Base-by-base conservation (phyloP, 768 basidiomycete species). In the Boletus subcaerulescens region DNA sequence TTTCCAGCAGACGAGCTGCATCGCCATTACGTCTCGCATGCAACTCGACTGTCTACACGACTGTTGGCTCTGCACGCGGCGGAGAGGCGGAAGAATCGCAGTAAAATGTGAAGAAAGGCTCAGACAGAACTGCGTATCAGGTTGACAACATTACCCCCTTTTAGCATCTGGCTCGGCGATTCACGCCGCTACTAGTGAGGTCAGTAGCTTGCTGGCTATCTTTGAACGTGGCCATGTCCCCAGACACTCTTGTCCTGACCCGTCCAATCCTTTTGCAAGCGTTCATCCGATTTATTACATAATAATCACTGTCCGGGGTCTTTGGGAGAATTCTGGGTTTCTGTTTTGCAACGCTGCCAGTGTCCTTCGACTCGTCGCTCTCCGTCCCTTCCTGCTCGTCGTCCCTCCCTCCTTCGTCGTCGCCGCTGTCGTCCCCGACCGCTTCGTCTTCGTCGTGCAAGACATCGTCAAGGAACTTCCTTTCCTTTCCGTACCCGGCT, bases 281-380 rank as follows among this genome's bases (percentile, higher is more conserved):
- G n/a, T n/a, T n/a, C n/a, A 12, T 3, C 22, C 6, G 33, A 8
- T 9, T 14, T 29, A 40, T 43, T 60, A 65, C 53, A 0, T 71
- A 71, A 33, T 65, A 59, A 2, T 1, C 14, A 10, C 60, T 72
- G 11, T 33, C 8, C 42, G 58, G 65, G 61, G 71, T 72, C 69
- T 67, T 70, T 69, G 70, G 35, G 70, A 72, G 68, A 70, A 66
- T 66, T 63, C 60, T 55, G 65, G 52, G 63, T 67, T 65, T 70
- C 59, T 53, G 57, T 68, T 70, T 63, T 72, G 68, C 69, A 71
- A 72, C 68, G 66, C 68, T 62, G 58, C 51, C 47, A 52, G 55
- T 65, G 65, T 59, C 62, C 62, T 64, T 67, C 49, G 61, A 61
- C 63, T 68, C 57, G 68, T 69, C 62, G 55, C 65, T 68, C 67